Base-by-base conservation (phyloP, 495 filamentous ascomycete species). In the Umbilicaria muhlenbergii region DNA sequence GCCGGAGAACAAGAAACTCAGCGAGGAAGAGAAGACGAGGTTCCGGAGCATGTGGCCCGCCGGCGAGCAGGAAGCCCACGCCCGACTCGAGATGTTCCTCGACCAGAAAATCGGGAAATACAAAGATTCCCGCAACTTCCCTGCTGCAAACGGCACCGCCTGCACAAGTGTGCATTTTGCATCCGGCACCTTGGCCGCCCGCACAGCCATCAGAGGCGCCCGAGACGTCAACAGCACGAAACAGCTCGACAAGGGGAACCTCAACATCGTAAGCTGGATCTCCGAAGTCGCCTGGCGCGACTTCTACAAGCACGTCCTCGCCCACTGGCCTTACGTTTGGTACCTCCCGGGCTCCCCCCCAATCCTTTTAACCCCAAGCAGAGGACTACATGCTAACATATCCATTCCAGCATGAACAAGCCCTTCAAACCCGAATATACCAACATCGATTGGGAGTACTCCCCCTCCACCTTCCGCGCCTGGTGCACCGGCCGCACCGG, bases 211-310 rank as follows among this genome's bases (percentile, higher is more conserved):
- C 6, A 56, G 66, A 3, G 64, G 61, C 18, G 86, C 88, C 2
- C 68, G 75, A 39, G 69, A 76, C 42, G 61, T 64, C 21, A 94
- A 94, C 54, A 75, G 55, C 10, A 78, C 73, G 7, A 75, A 77
- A 43, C 77, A 70, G 15, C 67, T 94, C 0, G 77, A 87, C 47
- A 73, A 74, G 3, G 81, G 83, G 0, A 67, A 75, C 31, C 51
- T 67, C 14, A 84, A 86, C 0, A 81, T 85, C 32, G 62, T 68
- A 39, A 63, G 69, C 3, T 95, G 86, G 86, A 89, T 93, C 46
- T 78, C 78, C 41, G 87, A 94, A 56, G 69, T 95, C 0, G 87
- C 84, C 1, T 92, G 87, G 88, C 68, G 87, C 8, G 87, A 94
- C 52, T 95, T 94, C 55, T 94, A 94, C 60, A 83, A 81, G 47